Conservation (phyloP, 345 rosid species). For the Brassica nigra region DNA sequence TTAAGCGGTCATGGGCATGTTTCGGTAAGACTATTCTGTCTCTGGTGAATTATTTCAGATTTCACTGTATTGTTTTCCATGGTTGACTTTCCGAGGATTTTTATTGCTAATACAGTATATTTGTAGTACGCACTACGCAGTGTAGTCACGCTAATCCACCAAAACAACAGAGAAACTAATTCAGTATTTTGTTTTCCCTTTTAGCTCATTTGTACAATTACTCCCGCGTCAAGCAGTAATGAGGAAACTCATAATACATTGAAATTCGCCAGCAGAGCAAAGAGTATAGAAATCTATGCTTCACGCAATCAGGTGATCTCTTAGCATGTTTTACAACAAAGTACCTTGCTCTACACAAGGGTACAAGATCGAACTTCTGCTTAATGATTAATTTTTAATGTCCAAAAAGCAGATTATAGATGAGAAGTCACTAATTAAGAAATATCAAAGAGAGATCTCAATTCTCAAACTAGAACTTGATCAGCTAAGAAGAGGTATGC, state of each 20-base stretch:
- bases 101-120: not conserved
- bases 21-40: constrained; percentile 65
- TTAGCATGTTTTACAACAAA: constrained; percentile 9
- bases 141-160: not conserved
- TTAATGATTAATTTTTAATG: constrained; percentile 27
- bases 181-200: constrained; percentile 21
- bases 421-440: constrained; percentile 96
- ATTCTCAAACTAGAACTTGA: constrained; percentile 89
- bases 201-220: constrained; percentile 97
- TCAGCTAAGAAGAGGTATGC: constrained; percentile 77
- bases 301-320: constrained; percentile 87
- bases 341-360: constrained; percentile 1
- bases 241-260: constrained; percentile 98
- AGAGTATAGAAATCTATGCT: constrained; percentile 92
- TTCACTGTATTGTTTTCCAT: not conserved
- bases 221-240: constrained; percentile 96
- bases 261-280: constrained; percentile 98
- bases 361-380: constrained; percentile 23
- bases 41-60: not conserved
- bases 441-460: constrained; percentile 96
- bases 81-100: constrained; percentile 8
- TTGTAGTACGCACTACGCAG: not conserved
- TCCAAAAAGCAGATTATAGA: constrained; percentile 76
- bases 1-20: constrained; percentile 98
- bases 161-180: not conserved